phyloP scores from a whole-genome alignment of 305 asterid species.

The Lippia alba region DNA sequence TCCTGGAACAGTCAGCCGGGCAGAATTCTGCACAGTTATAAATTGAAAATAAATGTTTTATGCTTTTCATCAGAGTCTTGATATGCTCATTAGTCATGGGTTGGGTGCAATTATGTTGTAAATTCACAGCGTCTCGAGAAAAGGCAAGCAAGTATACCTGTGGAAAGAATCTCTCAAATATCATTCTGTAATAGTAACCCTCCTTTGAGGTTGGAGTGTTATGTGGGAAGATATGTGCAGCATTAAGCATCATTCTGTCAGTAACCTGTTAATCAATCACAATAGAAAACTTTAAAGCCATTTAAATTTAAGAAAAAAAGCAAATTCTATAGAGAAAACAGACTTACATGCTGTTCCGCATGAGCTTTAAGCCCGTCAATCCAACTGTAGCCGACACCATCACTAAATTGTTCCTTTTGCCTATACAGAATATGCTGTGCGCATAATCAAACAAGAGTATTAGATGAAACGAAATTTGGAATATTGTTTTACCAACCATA shows the following conservation, averaged over 20 bases:
- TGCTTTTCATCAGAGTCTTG: neutral
- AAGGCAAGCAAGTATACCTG: constrained; percentile 44
- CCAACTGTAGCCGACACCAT: constrained; percentile 99
- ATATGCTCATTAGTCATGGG: too few species aligned
- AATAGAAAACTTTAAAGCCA: neutral
- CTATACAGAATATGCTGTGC: constrained; percentile 90
- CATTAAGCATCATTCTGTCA: constrained; percentile 86
- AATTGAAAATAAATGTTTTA: neutral
- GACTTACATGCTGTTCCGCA: constrained; percentile 76
- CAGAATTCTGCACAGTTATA: constrained; percentile 61
- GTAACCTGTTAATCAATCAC: constrained; percentile 56
- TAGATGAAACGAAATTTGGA: constrained; percentile 17
- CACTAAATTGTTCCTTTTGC: constrained; percentile 97
- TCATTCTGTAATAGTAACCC: constrained; percentile 80
- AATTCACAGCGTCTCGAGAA: neutral
- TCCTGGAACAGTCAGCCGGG: constrained; percentile 76
- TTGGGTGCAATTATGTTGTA: too few species aligned
- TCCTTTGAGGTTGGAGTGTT: constrained; percentile 91
- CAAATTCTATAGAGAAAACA: neutral
- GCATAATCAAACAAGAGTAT: constrained; percentile 29
- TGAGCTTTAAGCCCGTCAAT: constrained; percentile 97
- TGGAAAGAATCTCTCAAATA: constrained; percentile 72
- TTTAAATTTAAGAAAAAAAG: neutral
- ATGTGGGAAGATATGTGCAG: constrained; percentile 81
- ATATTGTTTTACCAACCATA: neutral